Percentiles rank a stretch among this genome's conserved stretches.
These are phyloP conservation scores for Ophiognomonia clavigignenti-juglandacearum DNA, from an alignment of 2,329 filamentous ascomycete genomes.

Conservation along the genomic window DNA sequence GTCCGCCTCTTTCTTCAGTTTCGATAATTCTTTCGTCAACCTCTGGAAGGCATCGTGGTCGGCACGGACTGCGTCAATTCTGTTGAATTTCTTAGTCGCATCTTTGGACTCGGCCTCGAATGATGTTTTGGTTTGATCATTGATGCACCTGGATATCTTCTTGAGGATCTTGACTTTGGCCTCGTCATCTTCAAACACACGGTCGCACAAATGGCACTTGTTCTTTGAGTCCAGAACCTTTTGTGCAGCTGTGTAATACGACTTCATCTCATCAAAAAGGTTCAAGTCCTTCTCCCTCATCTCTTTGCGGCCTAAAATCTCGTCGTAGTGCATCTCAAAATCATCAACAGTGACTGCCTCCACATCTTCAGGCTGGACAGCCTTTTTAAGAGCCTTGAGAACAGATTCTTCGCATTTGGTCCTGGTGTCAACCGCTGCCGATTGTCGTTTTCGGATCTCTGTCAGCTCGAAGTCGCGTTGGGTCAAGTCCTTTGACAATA, in stretches of 20 bases:
- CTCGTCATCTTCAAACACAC: constrained; percentile 56
- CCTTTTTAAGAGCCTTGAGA: constrained; percentile 39
- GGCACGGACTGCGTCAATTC: constrained; percentile 57
- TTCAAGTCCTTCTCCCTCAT: constrained; percentile 63
- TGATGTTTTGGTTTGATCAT: constrained; percentile 58
- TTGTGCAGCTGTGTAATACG: constrained; percentile 68
- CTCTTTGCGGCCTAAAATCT: constrained; percentile 50
- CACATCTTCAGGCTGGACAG: constrained; percentile 30
- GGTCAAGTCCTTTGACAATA: constrained; percentile 65
- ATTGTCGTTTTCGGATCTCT: constrained; percentile 57
- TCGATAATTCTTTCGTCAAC: constrained; percentile 66
- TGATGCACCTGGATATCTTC: constrained; percentile 60
- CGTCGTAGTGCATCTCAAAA: constrained; percentile 46
- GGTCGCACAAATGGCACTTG: constrained; percentile 71
- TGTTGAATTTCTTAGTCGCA: constrained; percentile 40
- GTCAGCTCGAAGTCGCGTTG: constrained; percentile 71
- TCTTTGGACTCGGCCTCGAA: constrained; percentile 27
- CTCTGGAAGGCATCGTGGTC: constrained; percentile 72
- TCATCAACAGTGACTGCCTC: constrained; percentile 43
- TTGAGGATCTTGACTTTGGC: constrained; percentile 57
- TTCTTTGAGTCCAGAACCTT: constrained; percentile 62
- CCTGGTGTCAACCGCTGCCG: constrained; percentile 59
- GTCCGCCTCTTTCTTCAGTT: constrained; percentile 56
- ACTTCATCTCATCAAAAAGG: constrained; percentile 62
- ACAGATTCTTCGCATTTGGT: constrained; percentile 56